Evolutionary conservation across 352 stramenopile species (phyloP), one percentile per base, ranked within the genome.

Genomic region (Pythium plurisporium): DNA sequence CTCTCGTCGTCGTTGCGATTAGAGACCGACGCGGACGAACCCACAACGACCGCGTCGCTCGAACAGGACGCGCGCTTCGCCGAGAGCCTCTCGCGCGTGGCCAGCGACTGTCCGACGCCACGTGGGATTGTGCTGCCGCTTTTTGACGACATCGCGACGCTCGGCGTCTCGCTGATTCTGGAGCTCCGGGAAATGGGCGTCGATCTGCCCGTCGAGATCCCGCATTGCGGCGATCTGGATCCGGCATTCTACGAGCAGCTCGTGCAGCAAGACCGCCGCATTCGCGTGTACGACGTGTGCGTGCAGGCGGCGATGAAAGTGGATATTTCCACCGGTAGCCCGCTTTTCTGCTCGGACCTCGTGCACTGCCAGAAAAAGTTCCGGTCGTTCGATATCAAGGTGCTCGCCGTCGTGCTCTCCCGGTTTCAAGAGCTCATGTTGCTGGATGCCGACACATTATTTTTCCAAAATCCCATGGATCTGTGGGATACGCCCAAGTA

Each of bases 361-460:
- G 42, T 61, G 6, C 41, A 70, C 22, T 91, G 81, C 50, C 67
- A 80, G 23, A 59, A 62, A 48, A 60, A 54, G 11, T 89, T 76
- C 61, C 73, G 81, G 4, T 70, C 60, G 36, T 91, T 88, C 45
- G 62, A 68, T 34, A 80, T 91, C 56, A 89, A 89, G 72, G 49
- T 89, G 40, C 43, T 91, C 33, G 60, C 69, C 14, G 49, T 91
- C 2, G 22, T 90, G 5, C 77, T 84, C 51, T 91, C 82, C 12
- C 68, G 59, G 7, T 90, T 93, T 40, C 55, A 79, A 38, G 73
- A 93, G 42, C 55, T 91, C 31, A 89, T 91, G 82, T 55, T 91
- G 25, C 50, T 91, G 25, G 82, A 93, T 66, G 81, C 81, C 29
- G 82, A 93, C 56, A 73, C 74, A 10, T 51, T 89, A 29, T 75